Evolutionary conservation across 2,329 filamentous ascomycete species (phyloP), one percentile per base, ranked within the genome.

Genomic region (Amesomyces nigricolor): DNA sequence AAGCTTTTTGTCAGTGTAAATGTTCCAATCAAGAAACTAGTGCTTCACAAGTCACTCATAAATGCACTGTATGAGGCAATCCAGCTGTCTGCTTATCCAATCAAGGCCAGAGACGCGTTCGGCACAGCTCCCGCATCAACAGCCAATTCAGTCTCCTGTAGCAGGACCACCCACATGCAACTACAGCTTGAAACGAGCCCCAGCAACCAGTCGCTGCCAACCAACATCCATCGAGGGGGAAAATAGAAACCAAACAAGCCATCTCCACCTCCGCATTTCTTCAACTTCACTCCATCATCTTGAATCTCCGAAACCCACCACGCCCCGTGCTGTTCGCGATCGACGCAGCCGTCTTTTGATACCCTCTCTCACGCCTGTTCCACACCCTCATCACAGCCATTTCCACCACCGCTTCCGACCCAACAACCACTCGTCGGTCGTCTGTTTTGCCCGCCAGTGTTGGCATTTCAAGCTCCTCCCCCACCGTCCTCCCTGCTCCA

Each of bases 161-260:
- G 8, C 8, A 17, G 19, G 17, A 49, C 5, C n/a, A 39, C 5
- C 16, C 26, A 46, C 43, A 17, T 8, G n/a, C 14, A n/a, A 17
- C 45, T 16, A 29, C 52, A 17, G 40, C n/a, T 46, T 51, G 43
- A 30, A 48, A 37, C 47, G 2, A 30, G 26, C 32, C 56, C 40
- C 38, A 32, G 39, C 47, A 51, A 48, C 48, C 45, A 51, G 17
- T 19, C 22, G 22, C 44, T 45, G 14, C 43, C 43, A 52, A 51
- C 22, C 22, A 26, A 26, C 22, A 26, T 26, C 22, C 47, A 26
- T 42, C 22, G 35, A 56, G 38, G 13, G 14, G 22, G 46, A 53
- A 49, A 50, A 42, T 48, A 55, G 46, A 38, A 48, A 22, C 38
- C 11, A 60, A 54, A 51, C 55, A 46, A 53, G 57, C 32, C 40